phyloP scores from a whole-genome alignment of 1,139 yeast species.

The Taiozyma sp. region DNA sequence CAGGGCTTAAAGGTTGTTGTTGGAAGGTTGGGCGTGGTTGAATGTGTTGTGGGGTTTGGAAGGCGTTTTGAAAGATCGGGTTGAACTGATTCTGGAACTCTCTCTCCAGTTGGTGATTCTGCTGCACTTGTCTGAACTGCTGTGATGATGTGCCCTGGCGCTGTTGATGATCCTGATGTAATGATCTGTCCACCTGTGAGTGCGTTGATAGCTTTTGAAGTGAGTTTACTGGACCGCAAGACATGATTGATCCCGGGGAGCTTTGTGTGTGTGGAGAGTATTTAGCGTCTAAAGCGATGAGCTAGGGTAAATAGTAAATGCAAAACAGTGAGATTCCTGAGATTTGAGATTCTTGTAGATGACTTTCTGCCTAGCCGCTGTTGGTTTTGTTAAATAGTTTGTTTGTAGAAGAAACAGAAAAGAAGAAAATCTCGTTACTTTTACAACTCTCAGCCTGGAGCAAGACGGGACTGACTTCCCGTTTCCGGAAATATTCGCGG shows the following conservation, averaged over 20 bases:
- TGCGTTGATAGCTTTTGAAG: slow-evolving; percentile 22
- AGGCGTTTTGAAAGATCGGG: slow-evolving; percentile 9
- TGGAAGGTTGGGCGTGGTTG: slow-evolving; percentile 3
- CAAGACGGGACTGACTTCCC: neutral
- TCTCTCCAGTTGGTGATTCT: slow-evolving; percentile 15
- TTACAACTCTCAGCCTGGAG: neutral
- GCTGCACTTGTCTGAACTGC: slow-evolving; percentile 14
- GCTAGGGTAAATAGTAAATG: too few species aligned
- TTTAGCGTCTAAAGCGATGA: neutral
- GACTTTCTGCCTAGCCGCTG: neutral
- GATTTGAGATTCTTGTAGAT: too few species aligned
- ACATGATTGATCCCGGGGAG: neutral
- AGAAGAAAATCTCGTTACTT: neutral
- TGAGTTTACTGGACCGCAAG: slow-evolving; percentile 24
- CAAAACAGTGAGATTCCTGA: too few species aligned
- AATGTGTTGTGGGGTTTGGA: slow-evolving; percentile 5
- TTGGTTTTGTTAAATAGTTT: too few species aligned
- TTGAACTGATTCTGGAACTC: slow-evolving; percentile 19
- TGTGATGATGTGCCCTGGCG: slow-evolving; percentile 4
- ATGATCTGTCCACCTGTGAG: slow-evolving; percentile 22
- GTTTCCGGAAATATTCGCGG: neutral
- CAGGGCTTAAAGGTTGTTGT: slow-evolving; percentile 3
- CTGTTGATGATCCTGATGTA: slow-evolving; percentile 22
- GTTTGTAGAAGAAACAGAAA: neutral
- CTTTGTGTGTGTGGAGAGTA: neutral